Evolutionary conservation across 1,284 basidiomycete genomes (phyloP), one percentile per base, ranked within the genome.

Genomic region (Salmacisia buchloeana): DNA sequence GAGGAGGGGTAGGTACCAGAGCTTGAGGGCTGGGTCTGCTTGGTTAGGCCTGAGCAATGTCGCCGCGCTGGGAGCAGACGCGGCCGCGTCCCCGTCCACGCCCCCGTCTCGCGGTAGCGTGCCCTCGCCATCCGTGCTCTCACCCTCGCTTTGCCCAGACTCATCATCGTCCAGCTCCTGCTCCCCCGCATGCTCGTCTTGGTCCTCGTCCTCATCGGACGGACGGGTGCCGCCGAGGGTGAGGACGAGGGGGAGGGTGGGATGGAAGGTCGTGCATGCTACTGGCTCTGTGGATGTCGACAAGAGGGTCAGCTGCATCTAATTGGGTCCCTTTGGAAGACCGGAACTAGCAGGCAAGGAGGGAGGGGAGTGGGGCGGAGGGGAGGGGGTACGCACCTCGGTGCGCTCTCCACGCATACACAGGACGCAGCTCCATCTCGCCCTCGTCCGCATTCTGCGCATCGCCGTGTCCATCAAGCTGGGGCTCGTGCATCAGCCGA

Each of bases 391-490:
- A 45, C 65, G 54, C 54, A 67, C 66, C 66, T 23, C 59, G 2
- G 36, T 73, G 71, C 27, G 71, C 71, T n/a, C 63, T 45, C 71
- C 71, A 73, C 35, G 49, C 62, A 0, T 67, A 45, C 27, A 62
- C 59, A 1, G 71, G 71, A 52, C 5, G n/a, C 18, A 69, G 12
- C 3, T 67, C 60, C n/a, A 64, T 21, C 23, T 27, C 49, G 6
- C 9, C 10, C 12, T 9, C 13, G 15, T 43, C 39, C 29, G 58
- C 5, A 29, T 46, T 46, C 27, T 43, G 58, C 33, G 58, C 58
- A 39, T 59, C 58, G 34, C 38, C 58, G 10, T 59, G 31, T 12
- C 58, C 27, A n/a, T n/a, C n/a, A n/a, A n/a, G n/a, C n/a, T n/a
- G n/a, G n/a, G n/a, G n/a, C 23, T 13, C 43, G 10, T 18, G 18